A percentile compares a stretch with the other conserved stretches of the same genome.
These are phyloP conservation scores for Corynespora cassiicola DNA, from an alignment of 2,329 filamentous ascomycete species.

Conservation along the genomic window DNA sequence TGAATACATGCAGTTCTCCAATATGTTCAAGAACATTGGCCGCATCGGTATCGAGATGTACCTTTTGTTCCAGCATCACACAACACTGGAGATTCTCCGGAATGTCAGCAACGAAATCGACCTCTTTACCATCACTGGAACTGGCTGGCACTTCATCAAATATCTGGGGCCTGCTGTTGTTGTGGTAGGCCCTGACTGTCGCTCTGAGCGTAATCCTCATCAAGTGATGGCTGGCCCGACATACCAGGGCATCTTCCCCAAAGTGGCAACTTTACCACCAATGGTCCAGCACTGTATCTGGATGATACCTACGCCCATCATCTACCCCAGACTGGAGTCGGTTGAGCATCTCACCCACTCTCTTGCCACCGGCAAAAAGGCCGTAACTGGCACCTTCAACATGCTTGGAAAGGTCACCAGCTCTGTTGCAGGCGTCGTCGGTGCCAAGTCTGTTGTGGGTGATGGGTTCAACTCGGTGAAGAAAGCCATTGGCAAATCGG, in stretches of 20 bases:
- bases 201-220: constrained; percentile 87
- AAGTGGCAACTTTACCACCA: constrained; percentile 86
- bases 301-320: constrained; percentile 89
- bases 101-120: constrained; percentile 88
- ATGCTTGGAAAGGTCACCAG: constrained; percentile 93
- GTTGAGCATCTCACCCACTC: constrained; percentile 92
- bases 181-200: constrained; percentile 87
- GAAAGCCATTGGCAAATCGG: constrained; percentile 93
- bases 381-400: constrained; percentile 95
- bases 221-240: constrained; percentile 96
- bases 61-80: constrained; percentile 96
- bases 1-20: constrained; percentile 96
- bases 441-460: constrained; percentile 89
- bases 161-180: constrained; percentile 91
- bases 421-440: constrained; percentile 92
- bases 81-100: constrained; percentile 88
- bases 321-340: constrained; percentile 90
- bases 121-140: constrained; percentile 95
- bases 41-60: constrained; percentile 97
- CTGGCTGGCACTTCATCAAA: constrained; percentile 98
- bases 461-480: constrained; percentile 95
- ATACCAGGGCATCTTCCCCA: constrained; percentile 96
- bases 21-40: constrained; percentile 98
- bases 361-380: constrained; percentile 93
- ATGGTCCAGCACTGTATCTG: constrained; percentile 96